These are phyloP conservation scores for Termitomyces sp. DNA, from an alignment of 768 basidiomycete genomes.

Conservation along the genomic window DNA sequence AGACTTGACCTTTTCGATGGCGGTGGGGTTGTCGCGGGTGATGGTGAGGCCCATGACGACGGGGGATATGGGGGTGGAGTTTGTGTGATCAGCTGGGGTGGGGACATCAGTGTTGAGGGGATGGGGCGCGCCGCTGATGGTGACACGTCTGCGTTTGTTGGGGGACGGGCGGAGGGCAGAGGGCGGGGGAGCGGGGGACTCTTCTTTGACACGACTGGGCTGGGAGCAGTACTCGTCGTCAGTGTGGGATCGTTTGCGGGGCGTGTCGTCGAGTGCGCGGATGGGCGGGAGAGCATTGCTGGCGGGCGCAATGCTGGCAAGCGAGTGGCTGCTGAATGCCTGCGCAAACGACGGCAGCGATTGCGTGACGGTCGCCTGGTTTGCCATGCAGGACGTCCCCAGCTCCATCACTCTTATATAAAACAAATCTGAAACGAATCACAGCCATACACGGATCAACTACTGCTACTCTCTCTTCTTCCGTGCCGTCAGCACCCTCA, in stretches of 20 bases:
- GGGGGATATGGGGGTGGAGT: slow-evolving; percentile 63
- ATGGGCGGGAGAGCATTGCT: slow-evolving; percentile 70
- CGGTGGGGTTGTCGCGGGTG: slow-evolving; percentile 55
- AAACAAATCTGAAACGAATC: slow-evolving; percentile 15
- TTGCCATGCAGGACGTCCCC: slow-evolving; percentile 13
- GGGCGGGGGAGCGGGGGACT: slow-evolving; percentile 32
- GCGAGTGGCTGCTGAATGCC: slow-evolving; percentile 62
- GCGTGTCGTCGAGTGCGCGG: slow-evolving; percentile 44
- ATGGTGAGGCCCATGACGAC: slow-evolving; percentile 62
- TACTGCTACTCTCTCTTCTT: slow-evolving; percentile 31
- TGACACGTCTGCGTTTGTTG: slow-evolving; percentile 66
- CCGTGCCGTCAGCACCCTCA: slow-evolving; percentile 62
- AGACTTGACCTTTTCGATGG: slow-evolving; percentile 62
- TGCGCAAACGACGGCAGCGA: slow-evolving; percentile 80
- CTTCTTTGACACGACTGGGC: no score
- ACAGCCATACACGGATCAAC: background rate
- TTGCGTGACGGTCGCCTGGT: no score
- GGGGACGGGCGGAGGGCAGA: slow-evolving; percentile 42
- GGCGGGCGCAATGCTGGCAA: slow-evolving; percentile 46
- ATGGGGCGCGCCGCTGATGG: slow-evolving; percentile 60
- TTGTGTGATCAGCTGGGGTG: slow-evolving; percentile 41
- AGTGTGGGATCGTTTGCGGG: slow-evolving; percentile 43
- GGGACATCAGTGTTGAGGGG: slow-evolving; percentile 38
- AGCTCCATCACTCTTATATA: background rate
- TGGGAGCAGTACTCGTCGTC: no score